Evolutionary conservation across 805 yeast species (phyloP).

Genomic region (Candida lessepsii): DNA sequence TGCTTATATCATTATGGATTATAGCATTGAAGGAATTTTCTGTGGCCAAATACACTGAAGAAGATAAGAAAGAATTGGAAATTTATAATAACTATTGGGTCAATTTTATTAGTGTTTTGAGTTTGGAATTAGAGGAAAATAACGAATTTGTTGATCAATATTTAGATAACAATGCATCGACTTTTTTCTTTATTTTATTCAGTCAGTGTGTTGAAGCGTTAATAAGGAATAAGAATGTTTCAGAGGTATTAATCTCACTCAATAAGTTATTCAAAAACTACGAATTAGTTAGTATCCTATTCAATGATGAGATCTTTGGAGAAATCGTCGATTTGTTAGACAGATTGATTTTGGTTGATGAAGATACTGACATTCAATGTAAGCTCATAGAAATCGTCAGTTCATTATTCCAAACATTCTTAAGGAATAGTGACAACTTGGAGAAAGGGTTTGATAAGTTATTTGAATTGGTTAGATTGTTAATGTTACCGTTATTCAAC

Average conservation of each 20-base stretch:
- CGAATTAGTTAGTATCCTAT: conserved; percentile 56
- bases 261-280: conserved; percentile 54
- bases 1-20: conserved; percentile 78
- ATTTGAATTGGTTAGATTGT: conserved; percentile 75
- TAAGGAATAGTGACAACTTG: conserved; percentile 40
- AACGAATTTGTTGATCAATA: conserved; percentile 43
- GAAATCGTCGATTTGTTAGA: conserved; percentile 79
- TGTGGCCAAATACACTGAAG: conserved; percentile 52
- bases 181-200: conserved; percentile 75
- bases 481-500: conserved; percentile 59
- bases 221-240: conserved; percentile 46
- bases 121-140: conserved; percentile 57
- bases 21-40: conserved; percentile 73
- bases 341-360: conserved; percentile 61
- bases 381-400: conserved; percentile 42
- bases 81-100: conserved; percentile 68
- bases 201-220: conserved; percentile 82
- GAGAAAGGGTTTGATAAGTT: conserved; percentile 66
- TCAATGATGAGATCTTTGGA: conserved; percentile 64
- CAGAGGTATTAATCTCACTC: conserved; percentile 48
- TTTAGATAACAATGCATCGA: conserved; percentile 53
- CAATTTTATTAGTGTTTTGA: conserved; percentile 72
- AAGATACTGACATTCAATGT: conserved; percentile 59
- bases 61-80: conserved; percentile 39
- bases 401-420: conserved; percentile 28